Evolutionary conservation across 1,284 basidiomycete genomes (phyloP), one percentile per base, ranked within the genome.

Genomic region (Rhodotorula glutinis): DNA sequence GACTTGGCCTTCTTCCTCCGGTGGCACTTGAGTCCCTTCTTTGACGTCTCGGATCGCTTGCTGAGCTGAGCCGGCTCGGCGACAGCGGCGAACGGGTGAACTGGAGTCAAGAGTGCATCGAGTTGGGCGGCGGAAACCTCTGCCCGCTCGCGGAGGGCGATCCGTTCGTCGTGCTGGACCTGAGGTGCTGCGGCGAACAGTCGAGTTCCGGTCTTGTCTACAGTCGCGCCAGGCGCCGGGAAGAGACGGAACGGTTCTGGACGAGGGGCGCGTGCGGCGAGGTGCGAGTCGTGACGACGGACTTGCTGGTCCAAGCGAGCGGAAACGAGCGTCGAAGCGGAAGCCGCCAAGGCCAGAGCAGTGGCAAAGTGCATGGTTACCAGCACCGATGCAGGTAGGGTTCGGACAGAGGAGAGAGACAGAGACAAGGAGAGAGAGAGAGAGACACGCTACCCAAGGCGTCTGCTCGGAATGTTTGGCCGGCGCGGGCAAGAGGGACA

Each of bases 261-360:
- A 21, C 19, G 14, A 16, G 61, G 49, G 23, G 58, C 30, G 41
- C 55, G 59, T 43, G 56, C 57, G 40, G 44, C 29, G 44, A 58
- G 59, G 27, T 51, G 60, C 30, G 57, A 49, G 27, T 29, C 23
- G 10, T 55, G 54, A 8, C 59, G 59, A 46, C 61, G 54, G 52
- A n/a, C 25, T n/a, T 25, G 49, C 49, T 51, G 49, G 2, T 63
- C 68, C 30, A 63, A 55, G 14, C 65, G 61, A 9, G 64, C 64
- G 17, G 58, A 53, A 14, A 56, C 64, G 59, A 60, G 64, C n/a
- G 56, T 58, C 21, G 64, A 59, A 30, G 64, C 62, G 13, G 67
- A 53, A 30, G 68, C 56, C 4, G 65, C 68, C 44, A 64, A 29
- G 30, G 57, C 19, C 41, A 70, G 47, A 47, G 63, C 40, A 7